Evolutionary conservation across 208 protist genomes (phyloP), one percentile per base, ranked within the genome.

Genomic region (Spongospora subterranea): DNA sequence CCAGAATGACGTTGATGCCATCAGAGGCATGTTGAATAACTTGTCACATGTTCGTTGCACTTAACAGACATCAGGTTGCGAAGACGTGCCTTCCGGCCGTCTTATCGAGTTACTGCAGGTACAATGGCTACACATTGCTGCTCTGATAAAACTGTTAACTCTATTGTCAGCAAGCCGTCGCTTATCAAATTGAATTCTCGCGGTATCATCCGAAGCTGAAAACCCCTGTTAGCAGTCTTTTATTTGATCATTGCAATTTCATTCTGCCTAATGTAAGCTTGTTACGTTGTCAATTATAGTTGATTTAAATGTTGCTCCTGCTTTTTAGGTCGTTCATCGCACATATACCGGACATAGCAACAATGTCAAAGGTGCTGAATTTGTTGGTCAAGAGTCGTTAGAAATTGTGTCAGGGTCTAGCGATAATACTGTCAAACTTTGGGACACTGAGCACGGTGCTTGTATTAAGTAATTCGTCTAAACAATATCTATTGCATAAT

Each of bases 291-390:
- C 35, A 82, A 24, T 24, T 39, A 43, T 45, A 6, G n/a, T 82
- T 82, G 35, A 43, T 82, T 40, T 96, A 0, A 95, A 94, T 0
- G 96, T 95, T 54, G 92, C 91, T 29, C n/a, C 90, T n/a, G 20
- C 20, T 43, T 35, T 20, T 13, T n/a, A 82, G 71, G 71, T 82
- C n/a, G 71, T 82, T 6, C 54, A 66, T 20, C 45, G 66, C 17
- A 91, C 76, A 0, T 88, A 95, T 43, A 32, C 0, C 0, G 95
- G 95, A 0, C 95, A 96, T 65, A 54, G 38, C 40, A 92, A 89
- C 40, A 96, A 95, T 76, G 94, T 96, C 29, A 96, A 96, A 90
- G 93, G 91, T 54, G 91, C 95, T 11, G 93, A 93, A 0, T 96
- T 95, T 20, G 88, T 95, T n/a, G 95, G 94, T 6, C 82, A 89